phyloP scores from a whole-genome alignment of 2,329 filamentous ascomycete species.

The Aspergillus amoenus region DNA sequence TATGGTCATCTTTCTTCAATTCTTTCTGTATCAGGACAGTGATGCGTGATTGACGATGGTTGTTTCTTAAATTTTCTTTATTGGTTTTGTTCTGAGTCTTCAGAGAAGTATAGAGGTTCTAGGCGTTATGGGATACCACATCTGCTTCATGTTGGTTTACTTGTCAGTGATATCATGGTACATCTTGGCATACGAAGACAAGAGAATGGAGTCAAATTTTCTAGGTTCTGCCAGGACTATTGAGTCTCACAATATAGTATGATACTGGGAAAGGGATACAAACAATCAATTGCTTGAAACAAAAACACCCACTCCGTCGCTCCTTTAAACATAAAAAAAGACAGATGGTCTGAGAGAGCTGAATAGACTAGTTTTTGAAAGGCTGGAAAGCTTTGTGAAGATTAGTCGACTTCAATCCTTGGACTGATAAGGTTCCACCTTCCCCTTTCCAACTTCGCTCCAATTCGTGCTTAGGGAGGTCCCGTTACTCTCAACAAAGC shows the following conservation, averaged over 20 bases:
- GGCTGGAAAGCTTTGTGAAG: not conserved
- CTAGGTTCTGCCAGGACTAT: not conserved
- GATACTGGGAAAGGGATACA: not conserved
- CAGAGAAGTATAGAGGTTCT: not conserved
- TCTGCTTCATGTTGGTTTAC: not conserved
- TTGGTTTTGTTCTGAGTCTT: not conserved
- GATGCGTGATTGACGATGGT: not conserved
- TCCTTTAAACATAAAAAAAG: not conserved
- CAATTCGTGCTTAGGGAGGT: conserved; percentile 92
- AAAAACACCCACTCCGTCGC: not conserved
- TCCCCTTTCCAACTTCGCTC: conserved; percentile 72
- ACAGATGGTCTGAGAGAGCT: not conserved
- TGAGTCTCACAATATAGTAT: not conserved
- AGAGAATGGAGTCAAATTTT: not conserved
- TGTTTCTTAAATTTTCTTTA: not conserved
- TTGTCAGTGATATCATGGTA: not conserved
- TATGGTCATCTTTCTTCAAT: conserved; percentile 83
- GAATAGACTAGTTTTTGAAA: not conserved
- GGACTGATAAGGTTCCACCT: conserved; percentile 55
- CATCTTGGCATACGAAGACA: not conserved
- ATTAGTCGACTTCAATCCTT: conserved; percentile 18
- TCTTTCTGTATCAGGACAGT: conserved; percentile 72
- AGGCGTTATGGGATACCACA: not conserved
- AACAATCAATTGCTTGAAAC: not conserved
- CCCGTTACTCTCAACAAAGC: conserved; percentile 88